Evolutionary conservation across 305 asterid species (phyloP).

Genomic region (Solanum hybrid): DNA sequence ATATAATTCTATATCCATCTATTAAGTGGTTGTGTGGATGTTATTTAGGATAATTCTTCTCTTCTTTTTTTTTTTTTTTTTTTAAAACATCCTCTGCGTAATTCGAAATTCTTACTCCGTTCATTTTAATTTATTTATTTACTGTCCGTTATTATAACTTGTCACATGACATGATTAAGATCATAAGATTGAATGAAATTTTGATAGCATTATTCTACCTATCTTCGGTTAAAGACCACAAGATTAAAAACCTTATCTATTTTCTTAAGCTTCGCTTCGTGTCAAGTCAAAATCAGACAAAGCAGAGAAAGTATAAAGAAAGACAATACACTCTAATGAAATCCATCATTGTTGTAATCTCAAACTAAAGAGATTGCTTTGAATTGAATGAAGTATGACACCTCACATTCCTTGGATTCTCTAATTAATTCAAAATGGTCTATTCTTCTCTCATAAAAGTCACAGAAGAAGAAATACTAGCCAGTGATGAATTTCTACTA

Average conservation of each 20-base stretch:
- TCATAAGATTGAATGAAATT: neutral
- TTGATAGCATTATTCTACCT: neutral
- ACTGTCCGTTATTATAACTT: too few species aligned
- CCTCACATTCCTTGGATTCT: constrained; percentile 11
- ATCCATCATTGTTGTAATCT: neutral
- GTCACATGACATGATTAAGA: neutral
- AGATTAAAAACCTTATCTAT: neutral
- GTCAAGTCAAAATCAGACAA: neutral
- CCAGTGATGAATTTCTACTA: neutral
- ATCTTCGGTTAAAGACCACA: neutral
- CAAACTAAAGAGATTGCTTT: neutral
- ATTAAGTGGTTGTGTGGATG: neutral
- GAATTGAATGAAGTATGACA: neutral
- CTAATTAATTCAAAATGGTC: neutral
- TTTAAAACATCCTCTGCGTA: neutral
- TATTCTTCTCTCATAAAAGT: neutral
- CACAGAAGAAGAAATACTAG: neutral
- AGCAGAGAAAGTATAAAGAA: too few species aligned
- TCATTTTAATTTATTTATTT: too few species aligned
- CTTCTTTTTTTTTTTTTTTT: neutral
- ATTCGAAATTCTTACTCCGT: neutral
- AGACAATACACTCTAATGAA: neutral
- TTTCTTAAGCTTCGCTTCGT: neutral
- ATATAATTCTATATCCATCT: neutral
- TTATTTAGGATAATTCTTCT: neutral